Percentiles rank a stretch among this genome's conserved stretches.
Conservation (phyloP, 371 early-diverging fungal genomes). For the Phascolomyces articulosus region DNA sequence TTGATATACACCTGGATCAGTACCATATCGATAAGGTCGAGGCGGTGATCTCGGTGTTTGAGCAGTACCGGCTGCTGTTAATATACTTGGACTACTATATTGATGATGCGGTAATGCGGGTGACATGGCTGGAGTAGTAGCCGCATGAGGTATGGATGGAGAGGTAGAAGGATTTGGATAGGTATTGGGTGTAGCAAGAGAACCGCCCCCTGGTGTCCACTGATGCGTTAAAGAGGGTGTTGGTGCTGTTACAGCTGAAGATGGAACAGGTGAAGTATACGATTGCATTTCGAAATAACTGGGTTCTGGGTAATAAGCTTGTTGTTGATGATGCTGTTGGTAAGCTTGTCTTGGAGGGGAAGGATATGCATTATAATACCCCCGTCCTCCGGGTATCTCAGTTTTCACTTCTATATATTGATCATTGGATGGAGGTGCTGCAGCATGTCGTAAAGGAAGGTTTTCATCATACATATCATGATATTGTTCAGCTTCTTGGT, state of each 20-base stretch:
- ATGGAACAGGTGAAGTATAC: constrained; percentile 2
- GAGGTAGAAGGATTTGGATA: neutral
- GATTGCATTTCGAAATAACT: constrained; percentile 18
- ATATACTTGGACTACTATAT: neutral
- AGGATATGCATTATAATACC: constrained; percentile 1
- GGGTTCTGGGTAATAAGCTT: neutral
- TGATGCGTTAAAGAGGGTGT: neutral
- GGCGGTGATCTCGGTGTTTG: neutral
- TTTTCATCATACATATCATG: constrained; percentile 16
- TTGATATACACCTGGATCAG: neutral
- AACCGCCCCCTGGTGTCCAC: neutral
- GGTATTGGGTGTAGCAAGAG: too few species aligned
- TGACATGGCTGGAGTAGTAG: constrained; percentile 3
- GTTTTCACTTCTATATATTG: constrained; percentile 7
- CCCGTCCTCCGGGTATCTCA: neutral
- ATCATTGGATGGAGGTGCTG: neutral
- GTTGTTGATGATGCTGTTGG: neutral
- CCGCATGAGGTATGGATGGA: neutral
- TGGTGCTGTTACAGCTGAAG: constrained; percentile 4
- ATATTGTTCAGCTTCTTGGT: constrained; percentile 6
- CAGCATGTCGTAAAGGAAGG: constrained; percentile 10
- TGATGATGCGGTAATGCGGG: neutral
- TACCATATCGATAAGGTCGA: neutral
- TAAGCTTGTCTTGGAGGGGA: neutral
- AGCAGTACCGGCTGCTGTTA: constrained; percentile 12